Evolutionary conservation across 768 basidiomycete genomes (phyloP), one percentile per base, ranked within the genome.

Genomic region (Calocybe cyanea): DNA sequence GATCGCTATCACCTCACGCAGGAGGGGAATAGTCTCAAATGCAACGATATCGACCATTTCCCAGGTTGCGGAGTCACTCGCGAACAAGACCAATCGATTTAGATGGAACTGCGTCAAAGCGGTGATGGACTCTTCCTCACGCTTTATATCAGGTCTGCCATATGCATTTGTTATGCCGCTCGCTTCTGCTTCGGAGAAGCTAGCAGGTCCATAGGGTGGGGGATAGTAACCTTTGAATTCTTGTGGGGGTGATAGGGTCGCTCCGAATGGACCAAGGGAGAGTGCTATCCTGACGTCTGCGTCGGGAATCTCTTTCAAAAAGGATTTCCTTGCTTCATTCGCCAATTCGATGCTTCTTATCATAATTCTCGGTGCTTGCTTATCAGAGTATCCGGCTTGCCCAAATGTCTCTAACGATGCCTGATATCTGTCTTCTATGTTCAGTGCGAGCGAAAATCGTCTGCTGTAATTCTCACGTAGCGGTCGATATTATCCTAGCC

Each of bases 221-320:
- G 88, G 88, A 57, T 89, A 91, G 51, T 76, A 67, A 6, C 86
- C 89, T 48, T 75, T 71, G 56, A 83, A 90, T 58, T 92, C 89
- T 48, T 86, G 81, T 43, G 84, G 74, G 0, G 81, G 79, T 6
- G 61, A 58, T 13, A 87, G 66, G 4, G 76, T 81, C 1, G 85
- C 83, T 30, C 88, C 87, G 55, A 77, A 89, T 0, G 86, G 81
- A 14, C 89, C 88, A 21, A 90, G 63, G 4, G 85, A 88, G 4
- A 92, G 70, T 2, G 78, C 83, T 28, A 91, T 72, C 20, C 65
- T 70, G 52, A 76, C 59, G 38, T 75, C 57, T 37, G 63, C 61
- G 33, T 30, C 39, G 38, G 38, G 6, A 6, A 43, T 33, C 41
- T 56, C 54, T 31, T 49, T 60, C 62, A 1, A 56, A 45, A 41